Evolutionary conservation across 768 basidiomycete species (phyloP).

Genomic region (Boletellus sp.): DNA sequence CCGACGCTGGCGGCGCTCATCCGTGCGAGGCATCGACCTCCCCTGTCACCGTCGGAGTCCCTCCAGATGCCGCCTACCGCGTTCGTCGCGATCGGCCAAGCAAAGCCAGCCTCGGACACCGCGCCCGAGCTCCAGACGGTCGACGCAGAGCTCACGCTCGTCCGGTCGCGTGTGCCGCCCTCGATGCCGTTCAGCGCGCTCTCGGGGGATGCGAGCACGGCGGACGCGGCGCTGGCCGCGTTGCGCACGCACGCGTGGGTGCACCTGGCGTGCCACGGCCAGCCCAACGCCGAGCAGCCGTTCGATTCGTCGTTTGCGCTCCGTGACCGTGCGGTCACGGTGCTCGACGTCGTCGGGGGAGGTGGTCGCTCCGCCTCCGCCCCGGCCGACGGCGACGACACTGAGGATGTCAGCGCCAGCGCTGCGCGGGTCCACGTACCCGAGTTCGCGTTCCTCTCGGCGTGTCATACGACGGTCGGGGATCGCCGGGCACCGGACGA

Average conservation of each 20-base stretch:
- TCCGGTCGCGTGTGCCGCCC: slow-evolving; percentile 14
- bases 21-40: slow-evolving; percentile 13
- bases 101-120: slow-evolving; percentile 3
- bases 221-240: slow-evolving; percentile 7
- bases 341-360: slow-evolving; percentile 24
- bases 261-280: slow-evolving; percentile 33
- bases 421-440: background rate
- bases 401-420: background rate
- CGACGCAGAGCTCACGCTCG: slow-evolving; percentile 18
- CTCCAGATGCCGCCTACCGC: background rate
- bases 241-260: slow-evolving; percentile 24
- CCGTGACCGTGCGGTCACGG: slow-evolving; percentile 16
- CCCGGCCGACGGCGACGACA: background rate
- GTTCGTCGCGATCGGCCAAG: slow-evolving; percentile 22
- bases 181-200: slow-evolving; percentile 14
- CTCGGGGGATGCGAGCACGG: slow-evolving; percentile 12
- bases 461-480: slow-evolving; percentile 30
- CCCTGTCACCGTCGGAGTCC: background rate
- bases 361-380: background rate
- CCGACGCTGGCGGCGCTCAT: slow-evolving; percentile 30
- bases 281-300: slow-evolving; percentile 18
- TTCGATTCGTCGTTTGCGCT: slow-evolving; percentile 27
- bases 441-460: slow-evolving; percentile 34
- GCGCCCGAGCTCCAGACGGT: slow-evolving; percentile 13
- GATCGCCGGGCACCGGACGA: slow-evolving; percentile 28